Evolutionary conservation across 768 basidiomycete genomes (phyloP).

Genomic region (Podaxis sp.): DNA sequence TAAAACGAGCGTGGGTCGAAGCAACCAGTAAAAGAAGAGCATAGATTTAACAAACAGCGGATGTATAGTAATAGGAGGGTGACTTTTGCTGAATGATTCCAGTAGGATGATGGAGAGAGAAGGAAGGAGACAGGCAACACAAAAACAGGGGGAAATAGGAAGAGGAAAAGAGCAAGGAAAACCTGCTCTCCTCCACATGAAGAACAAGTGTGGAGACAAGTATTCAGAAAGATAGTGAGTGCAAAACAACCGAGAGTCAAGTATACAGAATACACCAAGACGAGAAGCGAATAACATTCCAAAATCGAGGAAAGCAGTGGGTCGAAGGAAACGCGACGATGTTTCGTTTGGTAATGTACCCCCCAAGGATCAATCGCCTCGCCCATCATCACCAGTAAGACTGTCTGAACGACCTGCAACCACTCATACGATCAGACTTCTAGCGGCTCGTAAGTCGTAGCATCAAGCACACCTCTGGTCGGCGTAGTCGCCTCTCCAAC

Average conservation of each 20-base stretch:
- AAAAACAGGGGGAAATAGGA: constrained; percentile 11
- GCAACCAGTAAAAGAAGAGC: constrained; percentile 18
- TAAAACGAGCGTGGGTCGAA: constrained; percentile 6
- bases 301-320: constrained; percentile 10
- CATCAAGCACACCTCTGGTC: constrained; percentile 71
- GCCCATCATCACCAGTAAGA: constrained; percentile 43
- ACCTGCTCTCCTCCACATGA: constrained; percentile 30
- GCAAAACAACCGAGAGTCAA: constrained; percentile 20
- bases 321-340: constrained; percentile 5
- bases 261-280: constrained; percentile 14
- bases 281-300: constrained; percentile 14
- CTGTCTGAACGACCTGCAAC: constrained; percentile 42
- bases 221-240: constrained; percentile 26
- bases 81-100: constrained; percentile 33
- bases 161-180: not conserved
- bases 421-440: constrained; percentile 59
- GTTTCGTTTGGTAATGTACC: not conserved
- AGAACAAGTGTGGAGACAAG: constrained; percentile 27
- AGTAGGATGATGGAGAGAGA: constrained; percentile 7
- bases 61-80: constrained; percentile 30
- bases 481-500: constrained; percentile 40
- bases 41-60: constrained; percentile 34
- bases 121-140: not conserved
- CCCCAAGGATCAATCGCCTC: constrained; percentile 30
- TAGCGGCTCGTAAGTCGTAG: constrained; percentile 82